Conservation (phyloP, 2,329 filamentous ascomycete genomes). For the Pseudocercospora musae region DNA sequence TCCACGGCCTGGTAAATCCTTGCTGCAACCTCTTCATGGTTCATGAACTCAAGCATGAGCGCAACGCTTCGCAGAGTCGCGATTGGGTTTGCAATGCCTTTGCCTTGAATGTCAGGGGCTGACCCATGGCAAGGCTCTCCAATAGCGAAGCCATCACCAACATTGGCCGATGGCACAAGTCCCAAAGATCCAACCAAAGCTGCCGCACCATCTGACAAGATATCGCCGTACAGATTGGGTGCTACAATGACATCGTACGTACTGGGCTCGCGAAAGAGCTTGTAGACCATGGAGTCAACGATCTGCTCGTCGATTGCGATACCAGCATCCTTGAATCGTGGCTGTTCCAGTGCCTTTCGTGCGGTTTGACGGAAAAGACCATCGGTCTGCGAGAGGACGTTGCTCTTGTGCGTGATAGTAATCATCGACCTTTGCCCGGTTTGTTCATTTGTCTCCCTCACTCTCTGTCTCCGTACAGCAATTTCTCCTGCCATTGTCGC, state of each 20-base stretch:
- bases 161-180: conserved; percentile 91
- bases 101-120: conserved; percentile 91
- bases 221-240: conserved; percentile 77
- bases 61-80: conserved; percentile 88
- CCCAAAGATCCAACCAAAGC: conserved; percentile 89
- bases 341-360: conserved; percentile 65
- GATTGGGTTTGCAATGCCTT: conserved; percentile 92
- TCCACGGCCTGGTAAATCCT: conserved; percentile 91
- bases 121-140: conserved; percentile 97
- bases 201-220: conserved; percentile 90
- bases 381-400: conserved; percentile 94
- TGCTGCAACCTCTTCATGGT: conserved; percentile 80
- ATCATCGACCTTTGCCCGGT: conserved; percentile 70
- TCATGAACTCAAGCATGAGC: conserved; percentile 93
- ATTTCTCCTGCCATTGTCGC: conserved; percentile 93
- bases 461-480: conserved; percentile 77
- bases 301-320: conserved; percentile 85
- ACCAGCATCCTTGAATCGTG: conserved; percentile 61
- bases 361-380: conserved; percentile 86
- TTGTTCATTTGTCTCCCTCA: conserved; percentile 58
- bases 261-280: conserved; percentile 92
- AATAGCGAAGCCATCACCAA: conserved; percentile 90
- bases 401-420: conserved; percentile 97
- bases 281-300: conserved; percentile 99
- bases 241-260: conserved; percentile 98